Percentiles rank a stretch among this genome's conserved stretches.
Conservation (phyloP, 2,329 filamentous ascomycete genomes). For the Hypomyces perniciosus region DNA sequence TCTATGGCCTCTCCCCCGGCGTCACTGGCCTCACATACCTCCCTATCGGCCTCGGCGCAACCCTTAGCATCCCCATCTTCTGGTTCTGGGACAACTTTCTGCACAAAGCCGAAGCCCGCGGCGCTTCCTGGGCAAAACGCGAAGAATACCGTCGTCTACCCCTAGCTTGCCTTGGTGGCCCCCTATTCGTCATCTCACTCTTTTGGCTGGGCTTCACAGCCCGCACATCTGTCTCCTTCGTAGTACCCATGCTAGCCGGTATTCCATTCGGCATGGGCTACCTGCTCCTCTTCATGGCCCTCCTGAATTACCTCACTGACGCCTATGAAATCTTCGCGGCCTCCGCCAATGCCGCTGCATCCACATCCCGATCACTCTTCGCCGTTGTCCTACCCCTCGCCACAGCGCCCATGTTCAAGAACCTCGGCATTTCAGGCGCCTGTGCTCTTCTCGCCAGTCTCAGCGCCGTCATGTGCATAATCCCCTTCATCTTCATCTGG, state of each 20-base stretch:
- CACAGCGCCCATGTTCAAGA: conserved; percentile 43
- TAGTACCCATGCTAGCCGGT: conserved; percentile 53
- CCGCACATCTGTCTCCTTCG: conserved; percentile 41
- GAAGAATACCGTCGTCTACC: conserved; percentile 67
- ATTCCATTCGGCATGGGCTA: conserved; percentile 57
- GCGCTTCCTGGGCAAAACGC: conserved; percentile 51
- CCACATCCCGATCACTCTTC: conserved; percentile 89
- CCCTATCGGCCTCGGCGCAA: conserved; percentile 58
- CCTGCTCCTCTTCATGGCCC: conserved; percentile 56
- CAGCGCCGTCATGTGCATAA: conserved; percentile 43
- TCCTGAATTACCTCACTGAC: conserved; percentile 60
- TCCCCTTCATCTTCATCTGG: conserved; percentile 50
- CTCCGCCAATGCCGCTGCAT: conserved; percentile 75
- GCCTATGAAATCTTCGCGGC: conserved; percentile 63
- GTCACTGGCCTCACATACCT: conserved; percentile 63
- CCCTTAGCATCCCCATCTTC: conserved; percentile 55
- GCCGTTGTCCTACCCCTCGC: conserved; percentile 64
- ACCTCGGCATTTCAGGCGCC: conserved; percentile 43
- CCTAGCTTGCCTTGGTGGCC: conserved; percentile 64
- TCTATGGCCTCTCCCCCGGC: conserved; percentile 60
- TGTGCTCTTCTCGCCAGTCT: conserved; percentile 47
- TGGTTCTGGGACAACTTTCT: conserved; percentile 60
- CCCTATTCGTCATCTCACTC: conserved; percentile 50
- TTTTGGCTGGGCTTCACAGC: conserved; percentile 60
- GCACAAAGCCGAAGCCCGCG: conserved; percentile 40